Evolutionary conservation across 2,329 filamentous ascomycete genomes (phyloP).

Genomic region (Botrytis fragariae): DNA sequence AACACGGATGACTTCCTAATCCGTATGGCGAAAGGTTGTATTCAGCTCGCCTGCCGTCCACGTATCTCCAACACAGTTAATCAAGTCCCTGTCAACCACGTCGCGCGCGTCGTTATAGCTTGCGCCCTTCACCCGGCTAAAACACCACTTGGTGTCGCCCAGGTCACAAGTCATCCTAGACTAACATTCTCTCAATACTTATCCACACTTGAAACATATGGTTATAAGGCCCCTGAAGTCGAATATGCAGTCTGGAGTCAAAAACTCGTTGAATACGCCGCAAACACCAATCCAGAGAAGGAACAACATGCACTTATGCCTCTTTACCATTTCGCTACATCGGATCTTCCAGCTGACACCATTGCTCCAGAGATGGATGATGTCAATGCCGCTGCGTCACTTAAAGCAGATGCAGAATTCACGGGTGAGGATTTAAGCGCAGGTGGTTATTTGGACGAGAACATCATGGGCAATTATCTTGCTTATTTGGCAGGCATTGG

Average conservation of each 20-base stretch:
- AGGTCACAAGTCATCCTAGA: slow-evolving; percentile 77
- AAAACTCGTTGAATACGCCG: slow-evolving; percentile 57
- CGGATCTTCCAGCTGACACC: slow-evolving; percentile 64
- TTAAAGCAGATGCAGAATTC: slow-evolving; percentile 56
- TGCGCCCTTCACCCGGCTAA: slow-evolving; percentile 43
- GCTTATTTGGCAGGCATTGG: slow-evolving; percentile 36
- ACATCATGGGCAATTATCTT: slow-evolving; percentile 36
- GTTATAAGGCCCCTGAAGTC: slow-evolving; percentile 66
- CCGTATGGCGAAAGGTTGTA: slow-evolving; percentile 80
- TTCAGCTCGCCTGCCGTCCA: slow-evolving; percentile 73
- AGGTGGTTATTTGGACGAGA: slow-evolving; percentile 34
- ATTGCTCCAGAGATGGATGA: slow-evolving; percentile 71
- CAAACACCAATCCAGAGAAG: slow-evolving; percentile 46
- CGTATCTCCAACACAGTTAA: slow-evolving; percentile 85
- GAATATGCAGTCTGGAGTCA: slow-evolving; percentile 68
- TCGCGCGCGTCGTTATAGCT: slow-evolving; percentile 76
- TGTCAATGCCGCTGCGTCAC: slow-evolving; percentile 59
- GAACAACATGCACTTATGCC: slow-evolving; percentile 71
- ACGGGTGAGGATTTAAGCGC: slow-evolving; percentile 33
- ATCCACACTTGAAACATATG: slow-evolving; percentile 66
- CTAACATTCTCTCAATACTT: slow-evolving; percentile 77
- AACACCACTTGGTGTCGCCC: slow-evolving; percentile 55
- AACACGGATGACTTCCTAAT: slow-evolving; percentile 91
- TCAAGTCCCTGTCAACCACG: slow-evolving; percentile 81
- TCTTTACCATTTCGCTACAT: slow-evolving; percentile 69